Percentiles rank a stretch among this genome's conserved stretches.
Conservation (phyloP, 352 stramenopile genomes). For the Globisporangium mamillatum region DNA sequence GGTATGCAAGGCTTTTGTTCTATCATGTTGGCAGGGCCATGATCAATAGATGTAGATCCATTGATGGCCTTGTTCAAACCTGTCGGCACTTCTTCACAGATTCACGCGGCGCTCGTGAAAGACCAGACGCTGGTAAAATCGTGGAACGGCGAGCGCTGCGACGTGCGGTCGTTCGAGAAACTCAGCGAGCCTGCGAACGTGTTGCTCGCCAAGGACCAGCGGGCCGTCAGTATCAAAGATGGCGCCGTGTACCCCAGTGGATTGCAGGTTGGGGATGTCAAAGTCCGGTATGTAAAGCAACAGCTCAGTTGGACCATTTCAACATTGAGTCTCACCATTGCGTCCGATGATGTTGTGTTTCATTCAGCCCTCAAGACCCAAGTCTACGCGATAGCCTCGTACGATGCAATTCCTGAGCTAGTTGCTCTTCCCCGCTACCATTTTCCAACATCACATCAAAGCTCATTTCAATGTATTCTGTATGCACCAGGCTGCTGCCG, state of each 20-base stretch:
- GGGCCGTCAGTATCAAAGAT: conserved; percentile 25
- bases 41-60: not conserved
- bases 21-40: not conserved
- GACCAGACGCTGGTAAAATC: conserved; percentile 37
- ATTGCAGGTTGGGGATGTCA: conserved; percentile 14
- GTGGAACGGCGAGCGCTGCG: conserved; percentile 63
- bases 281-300: conserved; percentile 12
- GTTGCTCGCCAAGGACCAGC: conserved; percentile 33
- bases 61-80: not conserved
- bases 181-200: conserved; percentile 30
- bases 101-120: conserved; percentile 38
- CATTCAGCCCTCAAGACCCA: conserved; percentile 12
- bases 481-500: conserved; percentile 27
- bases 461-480: not conserved
- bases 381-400: conserved; percentile 8
- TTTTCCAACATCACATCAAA: not conserved
- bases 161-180: conserved; percentile 47
- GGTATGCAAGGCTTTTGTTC: not conserved
- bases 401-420: conserved; percentile 1
- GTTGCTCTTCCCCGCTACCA: not conserved
- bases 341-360: not conserved
- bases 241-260: conserved; percentile 17
- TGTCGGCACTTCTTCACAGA: conserved; percentile 6
- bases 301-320: not conserved
- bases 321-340: not conserved